Evolutionary conservation across 2,329 filamentous ascomycete genomes (phyloP), one percentile per base, ranked within the genome.

Genomic region (Pseudogymnoascus sp.): DNA sequence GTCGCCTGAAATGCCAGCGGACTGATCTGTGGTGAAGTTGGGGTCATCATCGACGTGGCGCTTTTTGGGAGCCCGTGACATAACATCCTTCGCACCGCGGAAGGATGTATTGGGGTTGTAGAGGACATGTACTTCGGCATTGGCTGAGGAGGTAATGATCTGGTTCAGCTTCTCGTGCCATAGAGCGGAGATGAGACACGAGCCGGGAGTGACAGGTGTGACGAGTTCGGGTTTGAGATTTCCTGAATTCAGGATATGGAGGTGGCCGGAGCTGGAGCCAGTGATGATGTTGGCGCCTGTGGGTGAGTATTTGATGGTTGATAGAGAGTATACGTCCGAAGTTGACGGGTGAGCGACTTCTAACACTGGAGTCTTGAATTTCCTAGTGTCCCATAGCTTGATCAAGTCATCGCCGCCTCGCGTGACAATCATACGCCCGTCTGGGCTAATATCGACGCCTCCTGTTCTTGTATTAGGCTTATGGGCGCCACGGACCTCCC

Each of bases 111-210:
- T 85, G 1, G 95, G 95, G 72, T 90, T 93, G 79, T 95, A 99
- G 60, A 99, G 87, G 45, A 98, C 84, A 72, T 93, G 93, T 0
- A 90, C 92, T 76, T 96, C 90, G 64, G 88, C 87, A 72, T 97
- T 96, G 62, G 92, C 92, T 54, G 93, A 97, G 65, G 93, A 93
- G 7, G 93, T 96, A 68, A 98, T 77, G 71, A 99, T 96, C 73
- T 99, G 95, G 74, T 99, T 98, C 73, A 99, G 86, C 76, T 92
- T 96, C 19, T 90, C 83, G 72, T 99, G 93, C 95, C 95, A 99
- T 67, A 90, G 81, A 25, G 96, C 91, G 1, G 88, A 87, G 67
- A 98, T 90, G 7, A 99, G 79, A 0, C 93, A 85, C 5, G 87
- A 90, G 13, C 89, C 89, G 0, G 92, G 88, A 0, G 93, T 97